Evolutionary conservation across 768 basidiomycete species (phyloP), one percentile per base, ranked within the genome.

Genomic region (Collybia sp.): DNA sequence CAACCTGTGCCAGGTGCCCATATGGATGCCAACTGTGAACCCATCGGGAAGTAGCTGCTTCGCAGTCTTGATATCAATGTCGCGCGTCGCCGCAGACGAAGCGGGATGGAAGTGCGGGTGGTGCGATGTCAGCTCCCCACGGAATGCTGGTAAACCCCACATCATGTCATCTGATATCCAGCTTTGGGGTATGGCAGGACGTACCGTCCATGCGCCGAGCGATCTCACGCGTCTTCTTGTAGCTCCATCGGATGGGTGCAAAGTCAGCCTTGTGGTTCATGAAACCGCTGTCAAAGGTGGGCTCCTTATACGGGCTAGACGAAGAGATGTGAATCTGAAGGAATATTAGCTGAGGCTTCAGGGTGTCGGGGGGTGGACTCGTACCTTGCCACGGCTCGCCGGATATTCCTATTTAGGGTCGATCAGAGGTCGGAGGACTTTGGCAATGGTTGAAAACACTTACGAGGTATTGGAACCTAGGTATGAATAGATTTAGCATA

Each of bases 231-330:
- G 81, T 82, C 71, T 79, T 80, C 78, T 85, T 85, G 71, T 85
- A 85, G 58, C 80, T 80, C 84, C 84, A 85, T 31, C 82, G 79
- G 53, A 85, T 80, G 12, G 84, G 84, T 17, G 82, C 82, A 55
- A 84, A 83, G 67, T 85, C 84, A 20, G 83, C 83, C 69, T 83
- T 83, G 70, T 85, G 60, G 68, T 83, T 85, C 83, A 86, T 80
- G 76, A 86, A 85, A n/a, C 84, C 84, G 48, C 74, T 76, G 66
- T 86, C 84, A 56, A 84, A 85, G 64, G 60, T 68, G 3, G 84
- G 82, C 52, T 77, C 78, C 53, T 66, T 62, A 65, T 83, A 85
- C 4, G 83, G 83, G 67, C 71, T 79, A 38, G 72, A 48, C 16
- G 78, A 81, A 39, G 64, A 56, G 59, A 85, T 79, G 59, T 84